These are phyloP conservation scores for Diaporthe eres DNA, from an alignment of 2,329 filamentous ascomycete species.

Conservation along the genomic window DNA sequence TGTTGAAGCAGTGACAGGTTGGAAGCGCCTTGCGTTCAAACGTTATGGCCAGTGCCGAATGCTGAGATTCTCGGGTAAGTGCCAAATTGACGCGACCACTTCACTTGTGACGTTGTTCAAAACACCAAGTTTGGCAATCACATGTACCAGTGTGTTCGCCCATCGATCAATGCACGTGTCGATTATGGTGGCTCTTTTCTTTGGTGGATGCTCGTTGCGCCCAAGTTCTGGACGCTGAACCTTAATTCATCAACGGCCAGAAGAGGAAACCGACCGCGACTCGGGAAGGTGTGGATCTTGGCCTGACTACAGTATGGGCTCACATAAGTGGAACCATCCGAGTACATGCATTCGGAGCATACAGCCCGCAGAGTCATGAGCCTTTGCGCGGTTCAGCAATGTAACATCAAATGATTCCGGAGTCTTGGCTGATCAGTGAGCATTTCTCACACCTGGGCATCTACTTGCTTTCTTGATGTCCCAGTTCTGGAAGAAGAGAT, in stretches of 20 bases:
- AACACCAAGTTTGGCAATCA: not conserved
- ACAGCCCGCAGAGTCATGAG: conserved; percentile 1
- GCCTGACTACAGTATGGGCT: not conserved
- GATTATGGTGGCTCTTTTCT: not conserved
- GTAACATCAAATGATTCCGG: not conserved
- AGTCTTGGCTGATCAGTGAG: not conserved
- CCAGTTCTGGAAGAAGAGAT: not conserved
- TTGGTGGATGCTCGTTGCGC: not conserved
- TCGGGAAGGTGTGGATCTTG: not conserved
- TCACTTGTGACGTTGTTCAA: not conserved
- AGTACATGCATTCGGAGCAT: not conserved
- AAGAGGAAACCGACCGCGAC: conserved; percentile 8
- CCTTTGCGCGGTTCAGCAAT: not conserved
- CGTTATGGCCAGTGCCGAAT: too few species aligned
- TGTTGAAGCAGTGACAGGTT: not conserved
- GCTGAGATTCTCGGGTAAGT: not conserved
- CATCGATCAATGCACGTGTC: not conserved
- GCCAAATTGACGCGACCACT: not conserved
- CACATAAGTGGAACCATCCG: not conserved
- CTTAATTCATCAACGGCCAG: not conserved
- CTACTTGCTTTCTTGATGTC: conserved; percentile 1
- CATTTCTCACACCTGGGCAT: not conserved
- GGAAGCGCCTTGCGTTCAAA: not conserved
- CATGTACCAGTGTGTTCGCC: too few species aligned
- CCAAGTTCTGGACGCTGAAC: not conserved